Percentiles rank a stretch among this genome's conserved stretches.
Conservation (phyloP, 495 filamentous ascomycete genomes). For the Coniosporium apollinis region DNA sequence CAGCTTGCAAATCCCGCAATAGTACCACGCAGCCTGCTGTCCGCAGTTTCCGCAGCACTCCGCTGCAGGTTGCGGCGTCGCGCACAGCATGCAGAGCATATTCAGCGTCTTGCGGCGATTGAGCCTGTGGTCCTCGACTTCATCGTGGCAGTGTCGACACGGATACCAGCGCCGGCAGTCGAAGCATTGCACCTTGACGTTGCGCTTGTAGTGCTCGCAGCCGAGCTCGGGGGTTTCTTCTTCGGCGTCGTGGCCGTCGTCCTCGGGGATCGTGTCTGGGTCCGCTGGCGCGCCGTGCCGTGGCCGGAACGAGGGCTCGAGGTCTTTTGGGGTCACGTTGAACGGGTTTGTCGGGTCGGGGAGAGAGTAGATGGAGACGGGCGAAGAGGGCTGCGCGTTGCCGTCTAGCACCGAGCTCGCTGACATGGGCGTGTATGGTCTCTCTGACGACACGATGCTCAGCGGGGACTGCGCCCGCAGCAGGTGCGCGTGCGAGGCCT, state of each 20-base stretch:
- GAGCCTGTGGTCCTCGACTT: slow-evolving; percentile 29
- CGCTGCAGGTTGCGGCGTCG: slow-evolving; percentile 63
- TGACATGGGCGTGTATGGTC: slow-evolving; percentile 15
- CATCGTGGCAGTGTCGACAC: slow-evolving; percentile 90
- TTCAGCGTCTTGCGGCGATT: slow-evolving; percentile 70
- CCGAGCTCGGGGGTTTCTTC: slow-evolving; percentile 40
- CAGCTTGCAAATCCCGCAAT: slow-evolving; percentile 84
- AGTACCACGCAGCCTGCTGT: slow-evolving; percentile 72
- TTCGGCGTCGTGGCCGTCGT: slow-evolving; percentile 26
- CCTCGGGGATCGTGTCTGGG: slow-evolving; percentile 16
- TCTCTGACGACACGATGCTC: slow-evolving; percentile 7
- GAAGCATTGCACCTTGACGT: slow-evolving; percentile 87
- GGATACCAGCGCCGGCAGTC: slow-evolving; percentile 86
- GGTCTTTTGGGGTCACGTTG: slow-evolving; percentile 53
- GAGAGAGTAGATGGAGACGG: slow-evolving; percentile 18
- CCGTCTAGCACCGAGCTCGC: slow-evolving; percentile 7
- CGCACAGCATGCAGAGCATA: slow-evolving; percentile 97
- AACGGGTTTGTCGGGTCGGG: slow-evolving; percentile 35
- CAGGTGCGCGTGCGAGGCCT: slow-evolving; percentile 5
- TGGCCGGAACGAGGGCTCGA: slow-evolving; percentile 50
- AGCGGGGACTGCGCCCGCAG: slow-evolving; percentile 1
- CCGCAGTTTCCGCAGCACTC: slow-evolving; percentile 64
- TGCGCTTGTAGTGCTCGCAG: slow-evolving; percentile 85
- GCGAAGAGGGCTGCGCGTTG: slow-evolving; percentile 6
- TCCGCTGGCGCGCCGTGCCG: slow-evolving; percentile 5